Evolutionary conservation across 176 grass and related monocot species (phyloP), one percentile per base, ranked within the genome.

Genomic region (Lolium multiflorum): DNA sequence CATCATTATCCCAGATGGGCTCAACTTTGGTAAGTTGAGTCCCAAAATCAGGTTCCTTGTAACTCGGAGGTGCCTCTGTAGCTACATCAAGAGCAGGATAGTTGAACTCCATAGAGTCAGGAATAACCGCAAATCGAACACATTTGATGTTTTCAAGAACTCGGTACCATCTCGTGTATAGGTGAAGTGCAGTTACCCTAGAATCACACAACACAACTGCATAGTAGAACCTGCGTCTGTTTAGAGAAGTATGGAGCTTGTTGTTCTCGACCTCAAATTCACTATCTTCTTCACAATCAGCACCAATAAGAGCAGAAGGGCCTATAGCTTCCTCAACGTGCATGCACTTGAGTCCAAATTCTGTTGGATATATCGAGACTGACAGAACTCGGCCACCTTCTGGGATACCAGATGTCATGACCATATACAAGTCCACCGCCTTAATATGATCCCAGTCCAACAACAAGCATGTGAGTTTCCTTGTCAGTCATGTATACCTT

Each of bases 381-480:
- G 92, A 91, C 52, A 77, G 69, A 90, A 95, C 82, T 48, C 80
- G 83, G 14, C 95, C 95, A 56, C 88, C 93, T 79, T 93, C 90
- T 35, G 88, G 93, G n/a, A 92, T 60, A 74, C 91, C 92, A 46
- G 93, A 98, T 82, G 74, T 87, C 93, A 98, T 95, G 72, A 93
- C 91, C 79, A 98, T 94, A 93, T 98, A 92, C 37, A 98, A 60
- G 84, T 98, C 95, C 85, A 93, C 87, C 56, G 91, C 95, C 95
- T 66, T 35, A 66, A 66, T 66, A 35, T 67, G 64, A 67, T 67
- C 64, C 64, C 64, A 67, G 64, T 67, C 64, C 64, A 37, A 17
- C 86, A 3, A 28, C 64, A 9, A 67, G 28, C 14, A 43, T 43
- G 41, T 43, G 41, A 43, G 41, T 43, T 43, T 37, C 95, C 78